phyloP scores from a whole-genome alignment of 768 basidiomycete genomes.

The Cantharellus anzutake region DNA sequence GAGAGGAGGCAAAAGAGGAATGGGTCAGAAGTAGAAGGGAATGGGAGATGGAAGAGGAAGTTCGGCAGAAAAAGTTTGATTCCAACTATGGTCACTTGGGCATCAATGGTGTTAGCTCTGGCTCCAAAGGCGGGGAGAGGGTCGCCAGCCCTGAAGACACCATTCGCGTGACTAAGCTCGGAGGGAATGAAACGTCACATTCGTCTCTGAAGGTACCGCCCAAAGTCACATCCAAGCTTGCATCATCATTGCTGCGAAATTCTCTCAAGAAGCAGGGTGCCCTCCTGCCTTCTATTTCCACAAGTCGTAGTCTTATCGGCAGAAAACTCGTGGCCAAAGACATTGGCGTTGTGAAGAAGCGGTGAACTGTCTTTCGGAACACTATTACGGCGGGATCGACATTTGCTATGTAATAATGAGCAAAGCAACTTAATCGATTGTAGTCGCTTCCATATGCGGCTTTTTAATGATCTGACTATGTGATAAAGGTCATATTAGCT shows the following conservation, averaged over 20 bases:
- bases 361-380: no score
- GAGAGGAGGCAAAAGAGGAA: conserved; percentile 39
- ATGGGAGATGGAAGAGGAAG: conserved; percentile 21
- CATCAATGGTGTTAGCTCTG: conserved; percentile 1
- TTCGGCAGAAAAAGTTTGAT: conserved; percentile 5
- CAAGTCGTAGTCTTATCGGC: no score
- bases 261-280: conserved; percentile 6
- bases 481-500: no score
- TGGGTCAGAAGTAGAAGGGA: conserved; percentile 39
- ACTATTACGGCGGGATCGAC: no score
- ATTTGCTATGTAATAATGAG: no score
- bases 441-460: no score
- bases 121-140: background rate
- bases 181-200: background rate
- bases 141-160: background rate
- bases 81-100: conserved; percentile 3
- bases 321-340: no score
- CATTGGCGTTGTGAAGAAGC: no score
- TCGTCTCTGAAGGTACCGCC: background rate
- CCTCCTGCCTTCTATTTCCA: conserved; percentile 4
- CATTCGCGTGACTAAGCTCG: background rate
- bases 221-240: background rate
- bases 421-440: no score
- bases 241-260: conserved; percentile 7
- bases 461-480: no score